Evolutionary conservation across 116 monocot species (phyloP).

Genomic region (Trichopus zeylanicus): DNA sequence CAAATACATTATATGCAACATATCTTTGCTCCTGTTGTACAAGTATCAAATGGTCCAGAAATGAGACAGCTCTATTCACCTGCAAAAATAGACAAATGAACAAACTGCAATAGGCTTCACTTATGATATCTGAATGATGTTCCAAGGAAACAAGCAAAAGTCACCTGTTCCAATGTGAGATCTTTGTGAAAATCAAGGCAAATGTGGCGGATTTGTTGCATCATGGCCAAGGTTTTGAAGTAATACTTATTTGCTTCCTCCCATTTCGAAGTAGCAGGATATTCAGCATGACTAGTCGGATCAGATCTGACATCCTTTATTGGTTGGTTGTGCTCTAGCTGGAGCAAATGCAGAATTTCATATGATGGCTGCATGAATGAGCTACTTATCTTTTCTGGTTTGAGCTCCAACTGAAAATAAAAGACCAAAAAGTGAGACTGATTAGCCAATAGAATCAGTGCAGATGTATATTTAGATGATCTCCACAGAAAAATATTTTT

Average conservation of each 20-base stretch:
- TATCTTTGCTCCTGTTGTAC: constrained; percentile 64
- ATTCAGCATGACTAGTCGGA: constrained; percentile 3
- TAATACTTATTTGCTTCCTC: constrained; percentile 44
- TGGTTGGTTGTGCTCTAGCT: constrained; percentile 12
- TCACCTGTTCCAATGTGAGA: constrained; percentile 66
- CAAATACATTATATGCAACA: constrained; percentile 36
- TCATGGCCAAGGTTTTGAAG: constrained; percentile 63
- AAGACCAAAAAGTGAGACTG: not conserved
- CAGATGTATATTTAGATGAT: no score
- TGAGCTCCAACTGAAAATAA: constrained; percentile 29
- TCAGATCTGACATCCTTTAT: not conserved
- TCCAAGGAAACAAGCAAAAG: not conserved
- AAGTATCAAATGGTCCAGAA: constrained; percentile 62
- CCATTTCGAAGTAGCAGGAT: constrained; percentile 31
- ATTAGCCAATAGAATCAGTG: not conserved
- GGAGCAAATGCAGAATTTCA: constrained; percentile 51
- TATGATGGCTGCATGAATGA: constrained; percentile 68
- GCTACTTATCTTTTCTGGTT: constrained; percentile 20
- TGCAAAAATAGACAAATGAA: constrained; percentile 19
- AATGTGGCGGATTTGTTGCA: constrained; percentile 46
- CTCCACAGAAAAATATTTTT: no score
- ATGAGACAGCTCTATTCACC: constrained; percentile 61
- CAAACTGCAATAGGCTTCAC: not conserved
- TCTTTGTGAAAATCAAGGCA: constrained; percentile 59
- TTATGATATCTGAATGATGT: not conserved